Evolutionary conservation across 2,329 filamentous ascomycete species (phyloP), one percentile per base, ranked within the genome.

Genomic region (Colletotrichum truncatum): DNA sequence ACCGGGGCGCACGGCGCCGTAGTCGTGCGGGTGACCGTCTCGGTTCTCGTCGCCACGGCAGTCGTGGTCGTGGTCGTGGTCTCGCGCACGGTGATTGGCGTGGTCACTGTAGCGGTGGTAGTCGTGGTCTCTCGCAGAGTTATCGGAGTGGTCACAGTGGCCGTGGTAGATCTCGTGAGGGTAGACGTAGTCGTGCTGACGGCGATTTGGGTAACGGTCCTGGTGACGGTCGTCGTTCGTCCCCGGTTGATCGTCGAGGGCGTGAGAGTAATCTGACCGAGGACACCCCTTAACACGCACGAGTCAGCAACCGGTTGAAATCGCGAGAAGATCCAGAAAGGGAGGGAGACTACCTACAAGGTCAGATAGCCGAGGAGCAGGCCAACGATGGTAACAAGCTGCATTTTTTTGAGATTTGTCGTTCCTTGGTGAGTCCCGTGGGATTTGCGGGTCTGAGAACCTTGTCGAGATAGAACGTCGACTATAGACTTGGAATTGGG

Each of bases 201-300:
- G 14, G 36, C 25, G 10, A 48, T 6, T 16, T 48, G 41, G 14
- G 32, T 65, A 4, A 34, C 25, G 3, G 56, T 61, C 9, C 28
- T 55, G 8, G 48, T 57, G 28, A 63, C 14, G 2, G 53, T 58
- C 4, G 23, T 41, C 3, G 43, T 65, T 23, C 25, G 51, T 3
- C 26, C 36, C 6, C 43, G 56, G 21, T 61, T 41, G 14, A 65
- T 62, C 14, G 56, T 65, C 2, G 62, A 61, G 5, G 62, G 62
- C 1, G 57, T 60, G 4, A 65, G 23, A 6, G 56, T 65, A 11
- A 62, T 38, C 25, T 65, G 62, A n/a, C 56, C 48, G 12, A 39
- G 10, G 16, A 21, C 51, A 9, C 12, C 43, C 12, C 56, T 65
- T 16, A 10, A n/a, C n/a, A n/a, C n/a, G n/a, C n/a, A n/a, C n/a